Conservation (phyloP, 495 filamentous ascomycete genomes). For the Aspergillus affinis region DNA sequence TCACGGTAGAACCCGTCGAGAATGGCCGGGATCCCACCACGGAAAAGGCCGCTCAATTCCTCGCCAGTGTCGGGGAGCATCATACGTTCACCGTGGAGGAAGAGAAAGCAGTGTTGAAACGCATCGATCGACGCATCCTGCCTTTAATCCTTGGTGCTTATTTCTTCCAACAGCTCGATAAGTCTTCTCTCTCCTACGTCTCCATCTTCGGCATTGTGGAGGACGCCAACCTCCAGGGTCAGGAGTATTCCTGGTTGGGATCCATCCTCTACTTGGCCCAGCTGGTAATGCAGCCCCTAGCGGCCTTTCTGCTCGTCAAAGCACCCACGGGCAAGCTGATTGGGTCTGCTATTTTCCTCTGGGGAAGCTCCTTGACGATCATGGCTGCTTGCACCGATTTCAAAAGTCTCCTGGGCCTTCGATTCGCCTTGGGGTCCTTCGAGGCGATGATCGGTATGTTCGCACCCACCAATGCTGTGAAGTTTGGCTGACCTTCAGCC, state of each 20-base stretch:
- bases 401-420: slow-evolving; percentile 46
- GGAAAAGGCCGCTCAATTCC: slow-evolving; percentile 19
- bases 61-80: slow-evolving; percentile 17
- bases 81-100: slow-evolving; percentile 46
- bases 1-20: slow-evolving; percentile 3
- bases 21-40: background rate
- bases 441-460: slow-evolving; percentile 37
- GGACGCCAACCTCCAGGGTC: slow-evolving; percentile 38
- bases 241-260: slow-evolving; percentile 51
- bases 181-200: slow-evolving; percentile 49
- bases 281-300: slow-evolving; percentile 32
- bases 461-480: background rate
- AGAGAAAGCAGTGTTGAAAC: slow-evolving; percentile 39
- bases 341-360: slow-evolving; percentile 51
- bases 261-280: slow-evolving; percentile 47
- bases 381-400: slow-evolving; percentile 56
- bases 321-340: slow-evolving; percentile 44
- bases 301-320: slow-evolving; percentile 28
- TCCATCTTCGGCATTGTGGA: slow-evolving; percentile 44
- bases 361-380: slow-evolving; percentile 50
- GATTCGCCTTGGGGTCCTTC: slow-evolving; percentile 58
- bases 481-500: slow-evolving; percentile 21
- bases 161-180: slow-evolving; percentile 54
- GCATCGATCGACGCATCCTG: slow-evolving; percentile 51
- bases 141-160: slow-evolving; percentile 35